These are phyloP conservation scores for Sesbania bispinosa DNA, from an alignment of 306 rosid species.

Conservation along the genomic window DNA sequence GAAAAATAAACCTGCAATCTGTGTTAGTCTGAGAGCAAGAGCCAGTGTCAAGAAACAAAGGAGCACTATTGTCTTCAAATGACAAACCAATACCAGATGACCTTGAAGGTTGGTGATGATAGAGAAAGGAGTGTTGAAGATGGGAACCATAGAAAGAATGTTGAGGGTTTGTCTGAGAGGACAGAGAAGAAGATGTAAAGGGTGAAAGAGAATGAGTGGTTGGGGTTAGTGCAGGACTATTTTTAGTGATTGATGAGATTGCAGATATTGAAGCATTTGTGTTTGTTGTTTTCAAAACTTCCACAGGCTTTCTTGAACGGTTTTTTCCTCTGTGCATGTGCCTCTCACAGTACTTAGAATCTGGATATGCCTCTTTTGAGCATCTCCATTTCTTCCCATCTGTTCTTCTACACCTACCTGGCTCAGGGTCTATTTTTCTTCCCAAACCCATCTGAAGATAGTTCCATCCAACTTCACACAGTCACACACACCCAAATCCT, in stretches of 20 bases:
- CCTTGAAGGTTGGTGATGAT: conserved; percentile 35
- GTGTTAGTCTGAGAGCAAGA: conserved; percentile 46
- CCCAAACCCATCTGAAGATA: conserved; percentile 80
- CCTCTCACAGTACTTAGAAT: conserved; percentile 91
- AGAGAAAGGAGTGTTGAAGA: conserved; percentile 36
- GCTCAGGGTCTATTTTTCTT: conserved; percentile 86
- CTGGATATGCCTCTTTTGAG: conserved; percentile 83
- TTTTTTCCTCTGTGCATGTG: conserved; percentile 98
- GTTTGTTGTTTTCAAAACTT: conserved; percentile 51
- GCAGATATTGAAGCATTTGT: conserved; percentile 24
- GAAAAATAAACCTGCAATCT: conserved; percentile 60
- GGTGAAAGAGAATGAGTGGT: conserved; percentile 27
- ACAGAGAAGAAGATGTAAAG: conserved; percentile 25
- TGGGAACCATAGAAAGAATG: conserved; percentile 19
- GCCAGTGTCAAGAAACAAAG: conserved; percentile 56
- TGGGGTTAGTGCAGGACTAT: conserved; percentile 6
- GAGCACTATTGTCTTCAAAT: conserved; percentile 51
- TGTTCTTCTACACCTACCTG: conserved; percentile 93
- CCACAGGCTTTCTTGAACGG: conserved; percentile 99
- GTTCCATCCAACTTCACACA: conserved; percentile 81
- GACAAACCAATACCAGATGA: conserved; percentile 47
- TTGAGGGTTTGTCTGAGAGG: conserved; percentile 34
- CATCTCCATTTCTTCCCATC: conserved; percentile 98
- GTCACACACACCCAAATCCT: neutral
- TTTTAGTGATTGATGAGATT: conserved; percentile 40